Percentiles rank a stretch among this genome's conserved stretches.
phyloP scores from a whole-genome alignment of 192 early-diverging fungal species.

The Backusella liffmaniae region DNA sequence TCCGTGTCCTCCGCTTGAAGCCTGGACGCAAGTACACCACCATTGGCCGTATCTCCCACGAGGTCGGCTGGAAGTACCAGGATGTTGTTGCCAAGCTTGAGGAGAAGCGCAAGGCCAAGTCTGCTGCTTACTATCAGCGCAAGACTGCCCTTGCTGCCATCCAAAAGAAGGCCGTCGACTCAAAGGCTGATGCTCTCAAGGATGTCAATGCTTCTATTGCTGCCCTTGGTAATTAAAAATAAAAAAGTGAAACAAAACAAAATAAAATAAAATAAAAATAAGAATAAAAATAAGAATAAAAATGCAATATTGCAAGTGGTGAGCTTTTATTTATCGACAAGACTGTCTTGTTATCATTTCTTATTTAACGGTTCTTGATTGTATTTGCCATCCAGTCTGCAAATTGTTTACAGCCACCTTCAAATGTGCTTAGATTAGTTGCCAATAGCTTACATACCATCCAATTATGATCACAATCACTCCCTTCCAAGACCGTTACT shows the following conservation, averaged over 20 bases:
- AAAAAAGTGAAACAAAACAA: not conserved
- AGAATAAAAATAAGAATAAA: not conserved
- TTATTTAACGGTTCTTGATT: not conserved
- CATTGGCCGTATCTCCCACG: conserved; percentile 87
- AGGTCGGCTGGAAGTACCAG: conserved; percentile 99
- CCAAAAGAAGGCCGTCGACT: conserved; percentile 38
- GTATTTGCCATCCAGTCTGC: not conserved
- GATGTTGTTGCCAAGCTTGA: conserved; percentile 95
- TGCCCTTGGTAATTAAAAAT: conserved; percentile 56
- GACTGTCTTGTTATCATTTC: not conserved
- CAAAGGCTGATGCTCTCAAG: conserved; percentile 55
- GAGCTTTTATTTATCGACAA: not conserved
- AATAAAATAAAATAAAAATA: not conserved
- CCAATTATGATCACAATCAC: not conserved
- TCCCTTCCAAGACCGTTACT: not conserved
- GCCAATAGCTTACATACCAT: not conserved
- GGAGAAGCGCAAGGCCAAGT: conserved; percentile 98
- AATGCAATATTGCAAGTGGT: not conserved
- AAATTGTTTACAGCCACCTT: not conserved
- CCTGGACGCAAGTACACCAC: conserved; percentile 98
- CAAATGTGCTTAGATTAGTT: not conserved
- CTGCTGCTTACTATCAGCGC: conserved; percentile 91
- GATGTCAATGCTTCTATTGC: conserved; percentile 57
- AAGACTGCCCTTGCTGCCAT: conserved; percentile 58
- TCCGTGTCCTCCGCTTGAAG: conserved; percentile 95